Evolutionary conservation across 1,284 basidiomycete genomes (phyloP).

Genomic region (Coniophora puteana): DNA sequence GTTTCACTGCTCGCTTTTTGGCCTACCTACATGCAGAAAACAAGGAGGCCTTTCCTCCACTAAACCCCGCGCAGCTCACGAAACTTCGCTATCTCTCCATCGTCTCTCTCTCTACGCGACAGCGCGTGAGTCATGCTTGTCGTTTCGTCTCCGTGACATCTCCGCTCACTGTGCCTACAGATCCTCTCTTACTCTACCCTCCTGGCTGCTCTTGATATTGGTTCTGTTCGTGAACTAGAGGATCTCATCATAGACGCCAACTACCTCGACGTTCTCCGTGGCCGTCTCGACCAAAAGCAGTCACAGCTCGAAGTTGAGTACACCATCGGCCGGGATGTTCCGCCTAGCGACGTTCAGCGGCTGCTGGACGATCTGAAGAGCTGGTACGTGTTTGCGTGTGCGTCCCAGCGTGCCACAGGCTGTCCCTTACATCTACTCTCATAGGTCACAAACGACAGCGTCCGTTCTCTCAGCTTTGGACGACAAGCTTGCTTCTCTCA

Average conservation of each 20-base stretch:
- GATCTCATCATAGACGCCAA: slow-evolving; percentile 95
- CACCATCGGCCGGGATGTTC: slow-evolving; percentile 86
- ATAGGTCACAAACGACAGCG: slow-evolving; percentile 74
- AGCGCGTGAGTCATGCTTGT: slow-evolving; percentile 60
- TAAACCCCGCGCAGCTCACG: slow-evolving; percentile 69
- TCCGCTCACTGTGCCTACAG: slow-evolving; percentile 31
- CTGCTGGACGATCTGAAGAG: slow-evolving; percentile 61
- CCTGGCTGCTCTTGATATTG: slow-evolving; percentile 64
- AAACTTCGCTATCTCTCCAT: slow-evolving; percentile 94
- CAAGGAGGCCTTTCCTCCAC: slow-evolving; percentile 59
- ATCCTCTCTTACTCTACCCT: slow-evolving; percentile 73
- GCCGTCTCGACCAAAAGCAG: slow-evolving; percentile 89
- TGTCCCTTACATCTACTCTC: slow-evolving; percentile 7
- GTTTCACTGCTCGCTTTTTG: slow-evolving; percentile 10
- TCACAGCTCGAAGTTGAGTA: slow-evolving; percentile 87
- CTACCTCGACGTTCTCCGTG: slow-evolving; percentile 84
- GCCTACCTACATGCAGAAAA: slow-evolving; percentile 54
- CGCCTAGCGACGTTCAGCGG: slow-evolving; percentile 58
- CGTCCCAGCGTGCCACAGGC: neutral
- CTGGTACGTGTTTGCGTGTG: slow-evolving; percentile 52
- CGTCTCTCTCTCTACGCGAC: slow-evolving; percentile 71
- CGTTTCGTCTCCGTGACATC: no score
- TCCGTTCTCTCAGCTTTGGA: slow-evolving; percentile 53
- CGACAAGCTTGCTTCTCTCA: slow-evolving; percentile 34
- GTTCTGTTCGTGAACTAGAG: slow-evolving; percentile 81